phyloP scores from a whole-genome alignment of 2,329 filamentous ascomycete species.

The Cladosporium velox region DNA sequence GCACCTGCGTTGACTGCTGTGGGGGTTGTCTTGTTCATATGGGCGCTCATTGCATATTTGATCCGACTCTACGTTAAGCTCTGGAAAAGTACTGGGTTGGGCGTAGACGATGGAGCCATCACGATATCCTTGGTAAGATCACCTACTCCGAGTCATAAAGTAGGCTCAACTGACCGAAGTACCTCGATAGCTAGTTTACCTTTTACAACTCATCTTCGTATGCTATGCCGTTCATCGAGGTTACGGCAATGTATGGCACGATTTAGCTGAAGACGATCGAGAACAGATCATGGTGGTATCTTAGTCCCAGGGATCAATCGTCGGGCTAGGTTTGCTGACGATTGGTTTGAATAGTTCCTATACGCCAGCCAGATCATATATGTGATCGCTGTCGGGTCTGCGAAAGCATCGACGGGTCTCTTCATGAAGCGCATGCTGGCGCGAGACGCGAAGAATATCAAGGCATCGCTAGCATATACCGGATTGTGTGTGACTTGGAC shows the following conservation, averaged over 20 bases:
- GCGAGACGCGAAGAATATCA: neutral
- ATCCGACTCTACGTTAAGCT: neutral
- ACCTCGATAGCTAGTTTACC: neutral
- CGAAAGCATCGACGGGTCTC: neutral
- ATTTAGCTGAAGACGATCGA: neutral
- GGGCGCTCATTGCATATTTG: neutral
- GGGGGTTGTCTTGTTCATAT: neutral
- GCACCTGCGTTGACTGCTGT: neutral
- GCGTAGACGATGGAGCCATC: neutral
- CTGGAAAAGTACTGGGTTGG: neutral
- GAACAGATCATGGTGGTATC: neutral
- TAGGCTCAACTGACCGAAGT: neutral
- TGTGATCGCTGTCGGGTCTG: slow-evolving; percentile 5
- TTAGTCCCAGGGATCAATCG: neutral
- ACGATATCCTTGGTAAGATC: neutral
- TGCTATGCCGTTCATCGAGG: neutral
- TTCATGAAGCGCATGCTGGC: neutral
- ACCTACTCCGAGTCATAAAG: neutral
- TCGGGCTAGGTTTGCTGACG: neutral
- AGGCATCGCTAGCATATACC: neutral
- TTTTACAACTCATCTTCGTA: neutral
- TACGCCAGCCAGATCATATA: slow-evolving; percentile 4
- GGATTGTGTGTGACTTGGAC: neutral
- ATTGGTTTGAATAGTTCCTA: neutral
- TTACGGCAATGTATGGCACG: neutral